Percentiles rank a stretch among this genome's conserved stretches.
Conservation (phyloP, 352 stramenopile species). For the Phytophthora fragariaefolia region DNA sequence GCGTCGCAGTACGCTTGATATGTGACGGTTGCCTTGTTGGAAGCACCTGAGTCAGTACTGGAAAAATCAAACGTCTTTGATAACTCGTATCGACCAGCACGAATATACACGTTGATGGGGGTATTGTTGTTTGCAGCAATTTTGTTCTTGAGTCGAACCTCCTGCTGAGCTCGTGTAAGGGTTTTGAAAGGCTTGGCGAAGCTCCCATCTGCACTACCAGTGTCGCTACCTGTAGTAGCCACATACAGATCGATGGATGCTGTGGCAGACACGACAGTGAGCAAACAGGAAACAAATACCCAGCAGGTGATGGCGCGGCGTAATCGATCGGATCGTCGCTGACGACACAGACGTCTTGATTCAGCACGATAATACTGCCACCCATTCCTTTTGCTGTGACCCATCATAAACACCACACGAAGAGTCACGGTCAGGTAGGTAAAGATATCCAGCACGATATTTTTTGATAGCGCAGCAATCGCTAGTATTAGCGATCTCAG, state of each 20-base stretch:
- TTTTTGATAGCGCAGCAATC: constrained; percentile 2
- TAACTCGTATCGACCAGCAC: constrained; percentile 62
- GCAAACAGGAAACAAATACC: constrained; percentile 6
- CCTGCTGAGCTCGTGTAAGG: constrained; percentile 50
- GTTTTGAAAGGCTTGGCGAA: constrained; percentile 58
- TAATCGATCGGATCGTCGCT: neutral
- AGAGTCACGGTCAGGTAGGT: constrained; percentile 21
- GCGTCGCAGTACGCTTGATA: constrained; percentile 80
- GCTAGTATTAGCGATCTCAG: neutral
- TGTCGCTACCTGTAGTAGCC: constrained; percentile 51
- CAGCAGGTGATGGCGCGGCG: neutral
- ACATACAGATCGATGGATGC: constrained; percentile 60
- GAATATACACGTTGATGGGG: constrained; percentile 69
- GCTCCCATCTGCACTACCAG: constrained; percentile 49
- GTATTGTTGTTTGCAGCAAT: constrained; percentile 24
- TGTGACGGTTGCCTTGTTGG: constrained; percentile 42
- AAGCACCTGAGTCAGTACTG: constrained; percentile 46
- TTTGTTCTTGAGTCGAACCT: constrained; percentile 42
- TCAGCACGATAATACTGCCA: neutral
- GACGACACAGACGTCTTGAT: neutral
- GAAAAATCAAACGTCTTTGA: constrained; percentile 61
- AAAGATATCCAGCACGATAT: constrained; percentile 1
- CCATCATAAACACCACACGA: constrained; percentile 8
- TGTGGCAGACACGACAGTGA: neutral
- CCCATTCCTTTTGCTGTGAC: neutral